These are phyloP conservation scores for Fusarium duplospermum DNA, from an alignment of 2,329 filamentous ascomycete genomes.

Conservation along the genomic window DNA sequence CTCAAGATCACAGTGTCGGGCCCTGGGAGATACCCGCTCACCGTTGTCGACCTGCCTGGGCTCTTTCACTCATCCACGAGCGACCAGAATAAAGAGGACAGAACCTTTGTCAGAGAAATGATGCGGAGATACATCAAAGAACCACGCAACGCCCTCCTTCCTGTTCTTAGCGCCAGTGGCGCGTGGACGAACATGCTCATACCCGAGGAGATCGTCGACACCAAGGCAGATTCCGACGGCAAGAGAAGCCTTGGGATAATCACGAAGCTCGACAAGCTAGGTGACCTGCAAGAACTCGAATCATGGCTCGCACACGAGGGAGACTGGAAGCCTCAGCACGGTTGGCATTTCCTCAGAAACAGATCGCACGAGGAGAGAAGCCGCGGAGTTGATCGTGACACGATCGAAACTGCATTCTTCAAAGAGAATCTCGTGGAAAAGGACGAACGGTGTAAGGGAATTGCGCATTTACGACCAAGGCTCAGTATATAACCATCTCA, in stretches of 20 bases:
- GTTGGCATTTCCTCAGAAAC: neutral
- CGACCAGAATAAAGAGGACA: conserved; percentile 48
- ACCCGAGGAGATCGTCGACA: neutral
- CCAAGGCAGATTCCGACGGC: neutral
- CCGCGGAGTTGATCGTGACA: neutral
- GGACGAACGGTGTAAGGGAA: neutral
- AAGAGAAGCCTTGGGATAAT: neutral
- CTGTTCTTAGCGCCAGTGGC: conserved; percentile 53
- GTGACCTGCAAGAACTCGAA: neutral
- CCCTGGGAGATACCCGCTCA: conserved; percentile 50
- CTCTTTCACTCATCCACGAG: conserved; percentile 53
- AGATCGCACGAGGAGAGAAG: neutral
- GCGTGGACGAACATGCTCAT: neutral
- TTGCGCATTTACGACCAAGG: neutral
- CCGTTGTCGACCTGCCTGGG: conserved; percentile 61
- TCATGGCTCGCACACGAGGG: neutral
- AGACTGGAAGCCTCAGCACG: neutral
- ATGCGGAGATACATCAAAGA: conserved; percentile 55
- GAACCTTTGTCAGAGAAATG: conserved; percentile 50
- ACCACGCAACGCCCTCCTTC: conserved; percentile 57
- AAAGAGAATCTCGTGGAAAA: neutral
- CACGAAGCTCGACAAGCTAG: neutral
- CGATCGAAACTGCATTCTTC: neutral
- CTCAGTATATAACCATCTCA: neutral
- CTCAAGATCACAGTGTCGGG: conserved; percentile 42